Base-by-base conservation (phyloP, 2,329 filamentous ascomycete genomes). In the Fusarium fujikuroi region DNA sequence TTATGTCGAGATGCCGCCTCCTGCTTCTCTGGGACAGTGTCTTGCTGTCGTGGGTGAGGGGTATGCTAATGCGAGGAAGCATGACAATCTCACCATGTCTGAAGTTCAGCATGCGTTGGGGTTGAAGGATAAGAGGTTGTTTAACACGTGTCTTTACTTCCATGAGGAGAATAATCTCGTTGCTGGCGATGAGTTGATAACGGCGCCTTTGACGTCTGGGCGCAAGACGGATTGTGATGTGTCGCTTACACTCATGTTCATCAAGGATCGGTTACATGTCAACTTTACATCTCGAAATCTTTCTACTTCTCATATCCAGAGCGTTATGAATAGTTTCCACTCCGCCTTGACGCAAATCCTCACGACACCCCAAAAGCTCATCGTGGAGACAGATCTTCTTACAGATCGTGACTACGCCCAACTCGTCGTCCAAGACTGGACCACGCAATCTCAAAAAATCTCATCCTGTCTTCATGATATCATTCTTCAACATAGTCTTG, bases 361-460 rank as follows among this genome's bases (percentile, higher is more conserved):
- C 18, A 79, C 82, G 5, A 77, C 79, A 7, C 84, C 85, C 0
- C 80, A 83, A 15, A 81, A 80, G 21, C 78, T 80, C 8, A 80
- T 89, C 57, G 84, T 81, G 10, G 80, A 87, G 25, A 79, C 87
- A 32, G 85, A 89, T 76, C 81, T 89, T 7, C 89, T 90, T 73
- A 89, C 84, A 18, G 85, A 88, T 53, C 82, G 85, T 14, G 89
- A 91, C 72, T 86, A 86, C 69, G 82, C 85, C 9, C 87, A 89
- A 62, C 85, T 90, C 46, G 76, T 87, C 12, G 83, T 85, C 9
- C 89, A 88, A 80, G 88, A 87, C 57, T 84, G 80, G 2, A 82
- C 83, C 5, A 75, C 81, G 40, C 78, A 77, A 4, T 81, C 84
- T 3, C 81, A 84, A 9, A 80, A 82, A 75, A 80, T 80, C 52